Conservation (phyloP, 1,284 basidiomycete genomes). For the Pseudozyma flocculosa region DNA sequence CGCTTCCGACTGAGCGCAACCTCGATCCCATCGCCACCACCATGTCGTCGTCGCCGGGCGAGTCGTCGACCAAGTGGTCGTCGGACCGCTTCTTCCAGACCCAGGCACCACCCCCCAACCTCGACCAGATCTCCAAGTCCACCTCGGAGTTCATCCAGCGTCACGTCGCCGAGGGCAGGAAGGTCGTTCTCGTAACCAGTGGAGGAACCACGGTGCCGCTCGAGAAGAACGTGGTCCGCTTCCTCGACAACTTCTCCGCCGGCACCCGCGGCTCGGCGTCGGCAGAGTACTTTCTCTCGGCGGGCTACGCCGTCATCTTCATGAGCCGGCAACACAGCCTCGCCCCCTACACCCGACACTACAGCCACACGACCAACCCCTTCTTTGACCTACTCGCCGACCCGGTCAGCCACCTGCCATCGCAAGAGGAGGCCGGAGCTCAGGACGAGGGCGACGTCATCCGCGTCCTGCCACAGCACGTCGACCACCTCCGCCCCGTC, state of each 20-base stretch:
- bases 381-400: conserved; percentile 93
- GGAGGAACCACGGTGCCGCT: conserved; percentile 56
- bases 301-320: conserved; percentile 96
- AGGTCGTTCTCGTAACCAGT: conserved; percentile 83
- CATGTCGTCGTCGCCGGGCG: conserved; percentile 8
- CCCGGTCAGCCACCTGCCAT: conserved; percentile 19
- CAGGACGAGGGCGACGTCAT: conserved; percentile 61
- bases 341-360: conserved; percentile 93
- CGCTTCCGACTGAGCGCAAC: too few species aligned
- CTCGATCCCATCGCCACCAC: too few species aligned
- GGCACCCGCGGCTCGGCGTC: conserved; percentile 96
- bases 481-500: conserved; percentile 70
- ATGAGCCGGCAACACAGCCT: conserved; percentile 96
- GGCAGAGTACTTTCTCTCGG: conserved; percentile 90
- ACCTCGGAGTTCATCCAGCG: conserved; percentile 67
- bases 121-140: conserved; percentile 15
- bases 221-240: conserved; percentile 69
- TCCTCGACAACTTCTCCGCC: conserved; percentile 97
- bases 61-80: conserved; percentile 21
- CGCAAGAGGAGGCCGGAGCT: neutral
- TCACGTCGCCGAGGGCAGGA: conserved; percentile 68
- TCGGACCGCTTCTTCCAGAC: conserved; percentile 47
- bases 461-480: conserved; percentile 68
- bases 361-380: conserved; percentile 95
- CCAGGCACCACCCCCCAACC: conserved; percentile 31